Evolutionary conservation across 371 early-diverging fungal genomes (phyloP), one percentile per base, ranked within the genome.

Genomic region (Modicella reniformis): DNA sequence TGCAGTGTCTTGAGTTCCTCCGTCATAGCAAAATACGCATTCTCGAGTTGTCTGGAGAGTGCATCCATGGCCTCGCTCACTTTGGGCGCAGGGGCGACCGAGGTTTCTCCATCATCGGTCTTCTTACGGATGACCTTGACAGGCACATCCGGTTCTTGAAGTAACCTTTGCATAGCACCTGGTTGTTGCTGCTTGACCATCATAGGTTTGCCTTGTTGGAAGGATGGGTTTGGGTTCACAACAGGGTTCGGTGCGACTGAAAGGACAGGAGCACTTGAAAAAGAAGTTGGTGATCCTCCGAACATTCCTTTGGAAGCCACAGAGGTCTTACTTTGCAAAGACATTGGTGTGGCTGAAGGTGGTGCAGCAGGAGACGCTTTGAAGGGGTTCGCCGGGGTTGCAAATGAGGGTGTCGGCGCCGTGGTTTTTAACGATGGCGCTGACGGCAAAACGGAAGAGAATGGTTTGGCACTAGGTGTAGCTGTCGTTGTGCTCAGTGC

Each of bases 61-160:
- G 72, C 72, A 52, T 72, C 79, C 79, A 77, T 77, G 3, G 69
- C 79, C 0, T 58, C 62, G 19, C 79, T 77, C 28, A 66, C 66
- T 44, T 72, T 77, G 10, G 73, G 73, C 3, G 61, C 61, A 17
- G 72, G 69, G 12, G 72, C 68, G 6, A 13, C 13, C 21, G 64
- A 59, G 0, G 71, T 26, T 40, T 59, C 66, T 25, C 55, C 69
- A 13, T 47, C 53, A 12, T 65, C 41, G 19, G 62, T 53, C 55
- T 64, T 54, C 50, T 56, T 68, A 62, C 66, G 72, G 52, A 26
- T 33, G 40, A 77, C 58, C 48, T 34, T 72, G 33, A 60, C 30
- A 1, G 69, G 65, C 21, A 50, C 59, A 0, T 65, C 79, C 25
- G 62, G 37, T 33, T 77, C 70, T 23, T 72, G 65, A 7, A 72